These are phyloP conservation scores for Zygoascus sp. DNA, from an alignment of 1,139 yeast species.

Conservation along the genomic window DNA sequence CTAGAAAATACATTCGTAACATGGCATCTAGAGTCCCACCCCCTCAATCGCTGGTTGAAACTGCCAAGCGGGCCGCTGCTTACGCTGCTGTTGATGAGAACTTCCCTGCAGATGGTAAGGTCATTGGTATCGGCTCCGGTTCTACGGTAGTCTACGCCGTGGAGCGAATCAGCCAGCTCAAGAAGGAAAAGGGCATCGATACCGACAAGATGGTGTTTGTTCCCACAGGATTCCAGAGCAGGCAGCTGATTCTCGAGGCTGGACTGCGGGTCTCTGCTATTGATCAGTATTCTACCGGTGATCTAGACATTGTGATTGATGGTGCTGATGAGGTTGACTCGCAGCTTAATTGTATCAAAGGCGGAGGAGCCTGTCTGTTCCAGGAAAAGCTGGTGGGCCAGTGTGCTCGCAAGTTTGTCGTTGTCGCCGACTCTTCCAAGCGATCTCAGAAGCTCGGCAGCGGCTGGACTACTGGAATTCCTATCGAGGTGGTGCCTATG, in stretches of 20 bases:
- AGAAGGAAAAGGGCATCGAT: constrained; percentile 39
- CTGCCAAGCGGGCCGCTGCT: constrained; percentile 82
- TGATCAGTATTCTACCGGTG: constrained; percentile 63
- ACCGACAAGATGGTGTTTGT: constrained; percentile 51
- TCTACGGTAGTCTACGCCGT: constrained; percentile 95
- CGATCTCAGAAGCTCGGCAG: constrained; percentile 63
- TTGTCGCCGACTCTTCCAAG: constrained; percentile 93
- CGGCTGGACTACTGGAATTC: constrained; percentile 86
- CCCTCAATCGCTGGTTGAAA: constrained; percentile 39
- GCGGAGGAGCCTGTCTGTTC: constrained; percentile 97
- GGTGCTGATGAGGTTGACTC: constrained; percentile 97
- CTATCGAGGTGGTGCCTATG: constrained; percentile 90
- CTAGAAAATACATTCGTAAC: constrained; percentile 1
- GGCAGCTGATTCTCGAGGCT: constrained; percentile 75
- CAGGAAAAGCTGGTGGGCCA: constrained; percentile 94
- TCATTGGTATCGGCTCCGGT: constrained; percentile 94
- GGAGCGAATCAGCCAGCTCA: constrained; percentile 78
- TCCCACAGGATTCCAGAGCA: constrained; percentile 96
- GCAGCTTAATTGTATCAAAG: constrained; percentile 80
- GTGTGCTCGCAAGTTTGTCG: constrained; percentile 68
- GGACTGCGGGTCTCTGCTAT: constrained; percentile 75
- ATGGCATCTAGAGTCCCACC: constrained; percentile 12
- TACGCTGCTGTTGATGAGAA: constrained; percentile 90
- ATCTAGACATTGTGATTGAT: constrained; percentile 88
- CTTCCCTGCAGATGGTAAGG: constrained; percentile 62